Evolutionary conservation across 2,329 filamentous ascomycete species (phyloP), one percentile per base, ranked within the genome.

Genomic region (Aspergillus sp.): DNA sequence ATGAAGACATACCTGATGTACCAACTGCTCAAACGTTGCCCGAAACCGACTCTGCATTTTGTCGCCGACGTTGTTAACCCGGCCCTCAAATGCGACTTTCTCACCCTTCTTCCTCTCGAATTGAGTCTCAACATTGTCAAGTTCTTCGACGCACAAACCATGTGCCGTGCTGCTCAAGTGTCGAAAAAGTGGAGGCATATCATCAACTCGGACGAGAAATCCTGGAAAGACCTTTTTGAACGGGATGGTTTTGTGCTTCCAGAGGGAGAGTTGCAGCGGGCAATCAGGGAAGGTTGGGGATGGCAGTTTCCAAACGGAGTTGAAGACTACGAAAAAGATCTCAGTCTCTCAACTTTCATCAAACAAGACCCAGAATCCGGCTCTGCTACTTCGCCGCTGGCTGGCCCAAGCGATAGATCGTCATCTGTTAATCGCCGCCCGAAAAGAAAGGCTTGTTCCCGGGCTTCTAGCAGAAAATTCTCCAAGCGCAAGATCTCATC

Each of bases 1-100:
- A 88, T 99, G 85, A 95, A 99, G 79, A 91, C 91, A 0, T 96
- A 96, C 73, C 89, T 99, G 79, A 96, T 99, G 88, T 98, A 96
- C 74, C 94, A 99, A 74, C 87, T 99, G 59, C 84, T 99, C 28
- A 89, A 92, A 60, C 86, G 95, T 51, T 98, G 93, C 72, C 87
- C 92, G 6, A 91, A 96, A 68, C 90, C 92, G 47, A 97, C 93
- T 0, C 83, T 99, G 5, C 92, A 95, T 71, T 89, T 96, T 58
- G 89, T 99, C 59, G 93, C 94, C 41, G 89, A 93, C 67, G 89
- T 93, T 15, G 93, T 99, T 66, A 97, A 97, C 71, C 95, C 95
- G 7, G 92, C 94, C 0, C 79, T 99, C 60, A 97, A 97, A 76
- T 96, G 93, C 73, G 95, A 99, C 74, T 97, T 98, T 65, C 81